phyloP scores from a whole-genome alignment of 352 stramenopile genomes.

The Pythium guiyangense region DNA sequence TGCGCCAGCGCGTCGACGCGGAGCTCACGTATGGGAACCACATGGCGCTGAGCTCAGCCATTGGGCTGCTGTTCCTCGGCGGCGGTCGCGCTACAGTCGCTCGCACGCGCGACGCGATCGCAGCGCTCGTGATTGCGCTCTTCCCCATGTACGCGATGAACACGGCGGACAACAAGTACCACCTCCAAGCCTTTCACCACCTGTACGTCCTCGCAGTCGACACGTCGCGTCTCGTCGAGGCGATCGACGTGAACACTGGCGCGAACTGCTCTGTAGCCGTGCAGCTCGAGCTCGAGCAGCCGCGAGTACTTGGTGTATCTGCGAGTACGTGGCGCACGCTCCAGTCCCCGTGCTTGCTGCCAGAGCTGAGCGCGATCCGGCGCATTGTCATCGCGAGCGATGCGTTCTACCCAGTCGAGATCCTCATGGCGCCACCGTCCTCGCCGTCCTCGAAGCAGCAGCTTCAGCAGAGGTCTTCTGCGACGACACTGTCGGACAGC shows the following conservation, averaged over 20 bases:
- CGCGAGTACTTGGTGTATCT: not conserved
- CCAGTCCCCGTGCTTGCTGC: constrained; percentile 67
- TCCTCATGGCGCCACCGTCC: constrained; percentile 21
- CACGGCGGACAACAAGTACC: constrained; percentile 93
- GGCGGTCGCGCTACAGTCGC: constrained; percentile 92
- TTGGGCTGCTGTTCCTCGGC: constrained; percentile 96
- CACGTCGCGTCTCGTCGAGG: constrained; percentile 60
- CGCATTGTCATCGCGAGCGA: constrained; percentile 42
- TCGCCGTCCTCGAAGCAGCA: not conserved
- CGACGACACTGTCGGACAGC: constrained; percentile 8
- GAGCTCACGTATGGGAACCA: constrained; percentile 94
- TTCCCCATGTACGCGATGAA: constrained; percentile 92
- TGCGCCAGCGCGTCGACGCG: constrained; percentile 70
- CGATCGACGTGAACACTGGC: constrained; percentile 65
- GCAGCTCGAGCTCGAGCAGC: constrained; percentile 29
- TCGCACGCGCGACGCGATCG: constrained; percentile 88
- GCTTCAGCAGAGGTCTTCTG: not conserved
- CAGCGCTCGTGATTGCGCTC: constrained; percentile 92
- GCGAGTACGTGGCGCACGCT: constrained; percentile 19
- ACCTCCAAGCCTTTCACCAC: constrained; percentile 87
- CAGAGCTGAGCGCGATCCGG: constrained; percentile 50
- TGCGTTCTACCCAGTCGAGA: constrained; percentile 71
- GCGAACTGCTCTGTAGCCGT: constrained; percentile 42
- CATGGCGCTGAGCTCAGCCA: constrained; percentile 92
- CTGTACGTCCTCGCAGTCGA: constrained; percentile 88